A percentile compares a stretch with the other conserved stretches of the same genome.
These are phyloP conservation scores for Boletus mariae DNA, from an alignment of 1,284 basidiomycete genomes.

Conservation along the genomic window DNA sequence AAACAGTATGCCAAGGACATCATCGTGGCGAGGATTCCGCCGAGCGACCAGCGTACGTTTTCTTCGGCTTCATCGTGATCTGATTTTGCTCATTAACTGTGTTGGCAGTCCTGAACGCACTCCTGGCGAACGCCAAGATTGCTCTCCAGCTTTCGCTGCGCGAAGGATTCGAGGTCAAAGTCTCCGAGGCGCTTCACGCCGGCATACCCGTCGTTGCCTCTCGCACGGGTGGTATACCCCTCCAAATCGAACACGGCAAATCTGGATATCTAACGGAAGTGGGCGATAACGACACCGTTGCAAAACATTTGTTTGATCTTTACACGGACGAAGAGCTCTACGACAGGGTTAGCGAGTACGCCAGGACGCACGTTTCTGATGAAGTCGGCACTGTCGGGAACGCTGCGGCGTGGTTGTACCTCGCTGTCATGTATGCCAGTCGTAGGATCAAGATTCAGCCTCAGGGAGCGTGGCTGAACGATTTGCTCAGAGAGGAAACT, in stretches of 20 bases:
- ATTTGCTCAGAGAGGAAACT: constrained; percentile 68
- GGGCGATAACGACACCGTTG: constrained; percentile 71
- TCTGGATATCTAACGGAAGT: constrained; percentile 76
- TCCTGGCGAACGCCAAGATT: constrained; percentile 74
- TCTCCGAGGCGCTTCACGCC: constrained; percentile 84
- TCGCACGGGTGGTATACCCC: constrained; percentile 82
- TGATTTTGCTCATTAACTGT: constrained; percentile 1
- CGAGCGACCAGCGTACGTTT: constrained; percentile 71
- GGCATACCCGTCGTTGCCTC: constrained; percentile 79
- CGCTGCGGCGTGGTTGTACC: constrained; percentile 75
- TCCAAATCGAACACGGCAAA: constrained; percentile 80
- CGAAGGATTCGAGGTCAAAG: constrained; percentile 91
- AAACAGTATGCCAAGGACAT: constrained; percentile 62
- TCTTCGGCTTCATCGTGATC: background rate
- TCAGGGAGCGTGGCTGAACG: constrained; percentile 77
- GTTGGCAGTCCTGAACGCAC: constrained; percentile 63
- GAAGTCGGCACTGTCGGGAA: constrained; percentile 80
- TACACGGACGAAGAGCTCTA: constrained; percentile 69
- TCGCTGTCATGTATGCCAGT: constrained; percentile 66
- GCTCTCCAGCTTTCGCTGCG: constrained; percentile 77
- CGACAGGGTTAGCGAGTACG: constrained; percentile 61
- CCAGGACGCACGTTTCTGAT: constrained; percentile 71
- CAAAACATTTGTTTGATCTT: constrained; percentile 68
- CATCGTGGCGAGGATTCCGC: constrained; percentile 74
- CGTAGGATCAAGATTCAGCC: constrained; percentile 73